Conservation (phyloP, 2,329 filamentous ascomycete genomes). For the Colletotrichum scovillei region DNA sequence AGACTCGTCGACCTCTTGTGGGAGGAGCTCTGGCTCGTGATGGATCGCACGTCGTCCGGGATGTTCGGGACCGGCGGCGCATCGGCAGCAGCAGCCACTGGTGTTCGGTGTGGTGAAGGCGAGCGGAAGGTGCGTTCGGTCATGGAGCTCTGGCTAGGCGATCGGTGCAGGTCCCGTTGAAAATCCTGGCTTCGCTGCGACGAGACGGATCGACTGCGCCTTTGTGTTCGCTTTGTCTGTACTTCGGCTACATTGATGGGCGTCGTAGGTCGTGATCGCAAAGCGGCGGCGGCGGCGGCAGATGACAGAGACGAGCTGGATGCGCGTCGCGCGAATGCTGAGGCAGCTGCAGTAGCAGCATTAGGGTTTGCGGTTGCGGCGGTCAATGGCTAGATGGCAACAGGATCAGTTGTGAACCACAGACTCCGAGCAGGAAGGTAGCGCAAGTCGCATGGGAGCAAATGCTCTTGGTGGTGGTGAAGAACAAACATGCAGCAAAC, state of each 20-base stretch:
- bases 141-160: slow-evolving; percentile 84
- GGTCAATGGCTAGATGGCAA: slow-evolving; percentile 66
- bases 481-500: neutral
- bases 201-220: slow-evolving; percentile 78
- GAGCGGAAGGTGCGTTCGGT: slow-evolving; percentile 88
- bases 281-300: slow-evolving; percentile 86
- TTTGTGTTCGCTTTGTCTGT: slow-evolving; percentile 86
- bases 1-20: slow-evolving; percentile 52
- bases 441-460: neutral
- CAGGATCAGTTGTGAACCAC: slow-evolving; percentile 33
- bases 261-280: slow-evolving; percentile 81
- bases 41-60: slow-evolving; percentile 59
- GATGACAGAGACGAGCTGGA: slow-evolving; percentile 78
- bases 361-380: slow-evolving; percentile 74
- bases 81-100: slow-evolving; percentile 51
- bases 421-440: neutral
- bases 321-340: slow-evolving; percentile 80
- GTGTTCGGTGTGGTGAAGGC: slow-evolving; percentile 59
- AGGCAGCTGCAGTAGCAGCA: slow-evolving; percentile 82
- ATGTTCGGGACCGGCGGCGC: slow-evolving; percentile 82
- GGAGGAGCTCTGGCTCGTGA: slow-evolving; percentile 41
- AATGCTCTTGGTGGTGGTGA: neutral
- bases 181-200: slow-evolving; percentile 67
- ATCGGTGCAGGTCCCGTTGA: slow-evolving; percentile 67
- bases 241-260: slow-evolving; percentile 85